Evolutionary conservation across 805 yeast genomes (phyloP).

Genomic region (Myxozyma neotropica): DNA sequence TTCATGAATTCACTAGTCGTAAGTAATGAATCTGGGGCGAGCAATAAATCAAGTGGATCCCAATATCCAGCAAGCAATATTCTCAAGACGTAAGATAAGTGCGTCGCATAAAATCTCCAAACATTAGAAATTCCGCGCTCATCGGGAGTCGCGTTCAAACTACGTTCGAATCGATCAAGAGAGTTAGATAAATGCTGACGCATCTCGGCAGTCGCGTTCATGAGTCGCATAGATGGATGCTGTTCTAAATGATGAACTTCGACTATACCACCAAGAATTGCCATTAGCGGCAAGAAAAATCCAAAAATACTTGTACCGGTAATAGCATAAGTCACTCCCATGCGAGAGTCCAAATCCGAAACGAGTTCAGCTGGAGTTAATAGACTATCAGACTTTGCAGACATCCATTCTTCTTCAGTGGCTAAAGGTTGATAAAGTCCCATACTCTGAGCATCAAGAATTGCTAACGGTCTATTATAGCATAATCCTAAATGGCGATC

Average conservation of each 20-base stretch:
- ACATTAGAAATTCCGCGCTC: slow-evolving; percentile 4
- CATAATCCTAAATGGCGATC: slow-evolving; percentile 47
- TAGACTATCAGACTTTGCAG: slow-evolving; percentile 1
- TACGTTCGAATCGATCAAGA: slow-evolving; percentile 14
- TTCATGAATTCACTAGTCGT: slow-evolving; percentile 33
- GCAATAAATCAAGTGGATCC: slow-evolving; percentile 40
- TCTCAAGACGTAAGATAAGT: slow-evolving; percentile 36
- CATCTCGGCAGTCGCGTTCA: slow-evolving; percentile 6
- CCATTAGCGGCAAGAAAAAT: slow-evolving; percentile 45
- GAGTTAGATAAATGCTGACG: slow-evolving; percentile 12
- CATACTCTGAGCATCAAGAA: slow-evolving; percentile 43
- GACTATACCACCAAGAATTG: slow-evolving; percentile 42
- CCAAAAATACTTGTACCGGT: slow-evolving; percentile 46
- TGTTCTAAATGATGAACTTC: slow-evolving; percentile 36
- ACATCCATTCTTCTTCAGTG: slow-evolving; percentile 42
- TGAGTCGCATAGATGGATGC: slow-evolving; percentile 34
- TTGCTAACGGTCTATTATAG: slow-evolving; percentile 42
- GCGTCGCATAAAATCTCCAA: slow-evolving; percentile 25
- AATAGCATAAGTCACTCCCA: slow-evolving; percentile 38
- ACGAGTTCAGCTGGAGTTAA: slow-evolving; percentile 8
- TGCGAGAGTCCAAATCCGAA: not conserved
- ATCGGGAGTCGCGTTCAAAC: slow-evolving; percentile 5
- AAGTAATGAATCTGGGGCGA: slow-evolving; percentile 33
- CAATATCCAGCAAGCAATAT: slow-evolving; percentile 38
- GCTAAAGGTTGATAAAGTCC: slow-evolving; percentile 41